These are phyloP conservation scores for Biscogniauxia marginata DNA, from an alignment of 2,329 filamentous ascomycete species.

Conservation along the genomic window DNA sequence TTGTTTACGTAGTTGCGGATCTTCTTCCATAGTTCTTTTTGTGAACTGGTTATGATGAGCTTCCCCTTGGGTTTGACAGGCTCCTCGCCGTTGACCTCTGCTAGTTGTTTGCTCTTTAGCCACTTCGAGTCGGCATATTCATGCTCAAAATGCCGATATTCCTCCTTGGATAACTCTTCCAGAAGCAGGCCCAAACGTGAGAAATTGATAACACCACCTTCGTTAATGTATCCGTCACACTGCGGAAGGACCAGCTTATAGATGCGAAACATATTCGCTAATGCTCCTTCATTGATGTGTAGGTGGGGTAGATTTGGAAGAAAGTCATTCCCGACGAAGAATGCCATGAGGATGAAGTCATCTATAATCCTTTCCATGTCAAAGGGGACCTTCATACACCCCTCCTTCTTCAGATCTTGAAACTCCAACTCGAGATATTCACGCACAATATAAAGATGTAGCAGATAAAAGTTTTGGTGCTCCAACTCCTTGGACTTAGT, in stretches of 20 bases:
- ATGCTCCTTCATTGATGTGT: conserved; percentile 96
- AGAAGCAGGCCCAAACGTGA: conserved; percentile 74
- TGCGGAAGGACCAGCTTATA: conserved; percentile 89
- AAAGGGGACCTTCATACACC: conserved; percentile 72
- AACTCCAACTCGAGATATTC: conserved; percentile 98
- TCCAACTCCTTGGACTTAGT: conserved; percentile 94
- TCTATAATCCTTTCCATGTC: conserved; percentile 97
- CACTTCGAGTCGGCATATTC: conserved; percentile 87
- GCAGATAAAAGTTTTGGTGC: conserved; percentile 96
- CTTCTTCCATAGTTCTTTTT: conserved; percentile 78
- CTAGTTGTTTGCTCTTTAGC: conserved; percentile 83
- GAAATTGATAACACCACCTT: conserved; percentile 89
- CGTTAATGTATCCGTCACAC: conserved; percentile 93
- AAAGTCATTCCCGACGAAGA: conserved; percentile 99
- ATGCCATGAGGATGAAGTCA: conserved; percentile 99
- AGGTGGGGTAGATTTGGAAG: conserved; percentile 92
- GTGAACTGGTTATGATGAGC: conserved; percentile 72
- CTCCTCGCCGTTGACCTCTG: conserved; percentile 65
- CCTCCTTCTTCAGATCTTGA: conserved; percentile 79
- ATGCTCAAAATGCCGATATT: conserved; percentile 88
- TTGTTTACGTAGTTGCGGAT: conserved; percentile 81
- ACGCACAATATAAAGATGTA: conserved; percentile 95
- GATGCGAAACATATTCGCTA: conserved; percentile 95
- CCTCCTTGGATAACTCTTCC: conserved; percentile 81
- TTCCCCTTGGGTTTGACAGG: conserved; percentile 58